Evolutionary conservation across 2,329 filamentous ascomycete species (phyloP).

Genomic region (Aspergillus neoniger): DNA sequence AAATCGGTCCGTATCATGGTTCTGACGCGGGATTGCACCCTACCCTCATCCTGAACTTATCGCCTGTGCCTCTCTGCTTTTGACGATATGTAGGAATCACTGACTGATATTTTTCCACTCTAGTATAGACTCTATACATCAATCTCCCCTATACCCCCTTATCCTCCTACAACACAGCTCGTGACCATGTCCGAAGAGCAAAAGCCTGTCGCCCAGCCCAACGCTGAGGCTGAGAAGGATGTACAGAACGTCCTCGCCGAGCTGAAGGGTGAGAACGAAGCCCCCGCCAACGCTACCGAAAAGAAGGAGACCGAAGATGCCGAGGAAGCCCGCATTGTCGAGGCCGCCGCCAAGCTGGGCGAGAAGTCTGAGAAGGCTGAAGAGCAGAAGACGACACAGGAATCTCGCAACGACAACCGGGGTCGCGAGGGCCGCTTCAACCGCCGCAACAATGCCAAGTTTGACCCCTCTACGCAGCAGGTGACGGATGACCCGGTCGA

Average conservation of each 20-base stretch:
- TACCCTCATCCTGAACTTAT: background rate
- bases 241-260: constrained; percentile 49
- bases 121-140: background rate
- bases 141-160: background rate
- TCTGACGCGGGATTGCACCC: background rate
- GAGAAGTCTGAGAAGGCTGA: constrained; percentile 41
- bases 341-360: constrained; percentile 40
- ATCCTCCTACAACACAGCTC: constrained; percentile 7
- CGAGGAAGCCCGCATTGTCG: constrained; percentile 42
- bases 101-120: background rate
- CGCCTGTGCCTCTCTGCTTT: background rate
- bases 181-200: constrained; percentile 45
- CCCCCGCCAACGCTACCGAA: constrained; percentile 19
- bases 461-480: constrained; percentile 66
- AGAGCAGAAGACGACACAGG: constrained; percentile 29
- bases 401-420: constrained; percentile 27
- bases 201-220: constrained; percentile 37
- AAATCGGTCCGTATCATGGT: constrained; percentile 3
- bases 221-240: constrained; percentile 49
- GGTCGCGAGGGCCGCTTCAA: constrained; percentile 32
- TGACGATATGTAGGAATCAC: background rate
- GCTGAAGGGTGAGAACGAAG: constrained; percentile 40
- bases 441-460: constrained; percentile 64
- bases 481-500: constrained; percentile 75
- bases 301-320: constrained; percentile 32